Evolutionary conservation across 345 rosid genomes (phyloP).

Genomic region (Ceriops zippeliana): DNA sequence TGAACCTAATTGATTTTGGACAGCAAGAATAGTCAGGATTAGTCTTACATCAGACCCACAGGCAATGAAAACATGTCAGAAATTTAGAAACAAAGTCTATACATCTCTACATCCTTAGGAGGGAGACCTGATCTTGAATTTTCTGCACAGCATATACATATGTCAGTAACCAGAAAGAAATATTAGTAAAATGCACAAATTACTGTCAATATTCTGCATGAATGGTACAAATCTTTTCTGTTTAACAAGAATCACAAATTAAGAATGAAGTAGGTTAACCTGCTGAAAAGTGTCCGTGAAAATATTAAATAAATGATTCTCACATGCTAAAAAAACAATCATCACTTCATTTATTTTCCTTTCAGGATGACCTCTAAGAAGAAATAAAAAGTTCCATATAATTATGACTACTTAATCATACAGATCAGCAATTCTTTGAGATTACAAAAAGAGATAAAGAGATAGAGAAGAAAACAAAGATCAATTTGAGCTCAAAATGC

Average conservation of each 20-base stretch:
- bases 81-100: neutral
- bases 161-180: slow-evolving; percentile 1
- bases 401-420: too few relatives aligned
- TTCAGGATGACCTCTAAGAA: neutral
- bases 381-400: too few relatives aligned
- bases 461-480: too few relatives aligned
- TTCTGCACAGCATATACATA: slow-evolving; percentile 44
- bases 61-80: slow-evolving; percentile 7
- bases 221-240: slow-evolving; percentile 10
- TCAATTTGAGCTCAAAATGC: too few relatives aligned
- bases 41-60: neutral
- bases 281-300: neutral
- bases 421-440: too few relatives aligned
- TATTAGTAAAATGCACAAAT: neutral
- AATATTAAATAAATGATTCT: neutral
- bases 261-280: neutral
- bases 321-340: neutral
- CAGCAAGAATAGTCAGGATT: slow-evolving; percentile 8
- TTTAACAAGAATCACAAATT: neutral
- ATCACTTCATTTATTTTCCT: neutral
- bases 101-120: slow-evolving; percentile 67
- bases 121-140: slow-evolving; percentile 74
- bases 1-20: slow-evolving; percentile 42
- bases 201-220: neutral
- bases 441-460: too few relatives aligned